These are phyloP conservation scores for Penicillium sp. DNA, from an alignment of 2,329 filamentous ascomycete species.

Conservation along the genomic window DNA sequence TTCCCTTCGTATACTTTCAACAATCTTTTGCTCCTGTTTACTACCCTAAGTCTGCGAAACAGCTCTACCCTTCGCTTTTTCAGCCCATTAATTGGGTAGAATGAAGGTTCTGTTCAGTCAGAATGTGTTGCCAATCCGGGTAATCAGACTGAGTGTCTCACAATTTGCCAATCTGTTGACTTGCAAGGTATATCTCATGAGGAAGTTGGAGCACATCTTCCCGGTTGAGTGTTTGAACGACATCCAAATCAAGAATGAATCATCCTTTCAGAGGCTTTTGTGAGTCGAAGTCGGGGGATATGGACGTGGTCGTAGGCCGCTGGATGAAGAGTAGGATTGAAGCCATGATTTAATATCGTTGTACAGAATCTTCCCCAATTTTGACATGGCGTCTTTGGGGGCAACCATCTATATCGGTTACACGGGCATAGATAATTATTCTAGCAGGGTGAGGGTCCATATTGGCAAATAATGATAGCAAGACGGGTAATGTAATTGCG, in stretches of 20 bases:
- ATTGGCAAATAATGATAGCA: too few species aligned
- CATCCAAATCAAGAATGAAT: constrained; percentile 21
- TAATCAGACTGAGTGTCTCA: neutral
- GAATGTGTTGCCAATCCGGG: neutral
- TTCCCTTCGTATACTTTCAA: constrained; percentile 2
- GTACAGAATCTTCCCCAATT: constrained; percentile 15
- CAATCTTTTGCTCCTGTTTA: constrained; percentile 18
- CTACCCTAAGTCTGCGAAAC: constrained; percentile 20
- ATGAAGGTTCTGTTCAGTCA: constrained; percentile 16
- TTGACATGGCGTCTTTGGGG: constrained; percentile 18
- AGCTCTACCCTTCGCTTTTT: constrained; percentile 15
- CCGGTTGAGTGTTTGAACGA: constrained; percentile 6
- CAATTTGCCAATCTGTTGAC: constrained; percentile 18
- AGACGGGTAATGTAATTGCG: too few species aligned
- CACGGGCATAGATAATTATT: constrained; percentile 15
- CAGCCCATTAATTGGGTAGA: constrained; percentile 9
- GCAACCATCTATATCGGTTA: constrained; percentile 19
- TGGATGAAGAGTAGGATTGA: constrained; percentile 12
- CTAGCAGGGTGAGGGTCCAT: constrained; percentile 3
- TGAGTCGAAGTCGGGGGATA: constrained; percentile 21
- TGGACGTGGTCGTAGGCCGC: constrained; percentile 21
- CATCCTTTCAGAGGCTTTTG: constrained; percentile 14
- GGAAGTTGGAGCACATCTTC: constrained; percentile 15
- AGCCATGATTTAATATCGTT: constrained; percentile 12
- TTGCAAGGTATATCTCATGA: constrained; percentile 20